phyloP scores from a whole-genome alignment of 768 basidiomycete genomes.

The Pleurotus djamor region DNA sequence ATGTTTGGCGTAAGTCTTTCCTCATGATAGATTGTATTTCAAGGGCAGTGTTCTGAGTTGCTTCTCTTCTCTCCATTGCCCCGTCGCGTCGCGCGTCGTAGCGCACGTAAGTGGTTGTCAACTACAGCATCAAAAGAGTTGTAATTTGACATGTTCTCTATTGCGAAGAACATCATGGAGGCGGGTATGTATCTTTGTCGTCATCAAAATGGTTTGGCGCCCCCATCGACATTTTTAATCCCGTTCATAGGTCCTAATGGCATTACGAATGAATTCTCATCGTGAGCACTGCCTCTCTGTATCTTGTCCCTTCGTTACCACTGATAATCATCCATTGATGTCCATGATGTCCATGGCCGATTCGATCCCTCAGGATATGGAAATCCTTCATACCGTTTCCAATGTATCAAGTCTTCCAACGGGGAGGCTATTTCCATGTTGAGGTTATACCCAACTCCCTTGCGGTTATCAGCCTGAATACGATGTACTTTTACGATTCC shows the following conservation, averaged over 20 bases:
- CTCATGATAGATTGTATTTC: too few relatives aligned
- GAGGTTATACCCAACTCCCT: constrained; percentile 77
- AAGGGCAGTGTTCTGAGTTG: constrained; percentile 7
- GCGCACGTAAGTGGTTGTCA: constrained; percentile 50
- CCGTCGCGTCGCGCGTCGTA: constrained; percentile 17
- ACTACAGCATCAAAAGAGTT: constrained; percentile 12
- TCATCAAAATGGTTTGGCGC: constrained; percentile 4
- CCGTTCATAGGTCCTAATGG: constrained; percentile 55
- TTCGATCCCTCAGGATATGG: constrained; percentile 63
- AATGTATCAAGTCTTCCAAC: constrained; percentile 76
- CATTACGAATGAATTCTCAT: constrained; percentile 65
- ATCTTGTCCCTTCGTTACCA: constrained; percentile 9
- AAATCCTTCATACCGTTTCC: constrained; percentile 75
- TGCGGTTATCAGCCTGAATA: constrained; percentile 84
- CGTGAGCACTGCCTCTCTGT: constrained; percentile 39
- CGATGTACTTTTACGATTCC: constrained; percentile 88
- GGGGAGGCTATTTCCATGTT: constrained; percentile 81
- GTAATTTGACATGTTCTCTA: constrained; percentile 6
- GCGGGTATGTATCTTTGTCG: constrained; percentile 40
- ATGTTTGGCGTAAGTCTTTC: constrained; percentile 74
- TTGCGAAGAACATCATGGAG: constrained; percentile 58
- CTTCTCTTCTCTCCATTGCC: constrained; percentile 5
- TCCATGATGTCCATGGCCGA: not conserved
- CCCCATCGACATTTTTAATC: constrained; percentile 9
- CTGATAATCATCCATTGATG: constrained; percentile 11